phyloP scores from a whole-genome alignment of 805 yeast species.

The Komagataella mondaviorum region DNA sequence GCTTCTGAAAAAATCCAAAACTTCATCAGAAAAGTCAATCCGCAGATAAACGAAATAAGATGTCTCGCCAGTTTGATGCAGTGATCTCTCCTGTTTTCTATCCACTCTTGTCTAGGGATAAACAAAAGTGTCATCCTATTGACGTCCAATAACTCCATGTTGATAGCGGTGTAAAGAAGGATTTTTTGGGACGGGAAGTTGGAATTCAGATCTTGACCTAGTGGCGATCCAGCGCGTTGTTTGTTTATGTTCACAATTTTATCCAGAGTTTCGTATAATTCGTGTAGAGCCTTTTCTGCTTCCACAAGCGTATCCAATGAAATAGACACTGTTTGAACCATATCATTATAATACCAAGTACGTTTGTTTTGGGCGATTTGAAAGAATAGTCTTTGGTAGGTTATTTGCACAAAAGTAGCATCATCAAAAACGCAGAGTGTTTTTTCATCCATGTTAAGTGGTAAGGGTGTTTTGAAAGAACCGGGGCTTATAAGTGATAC shows the following conservation, averaged over 20 bases:
- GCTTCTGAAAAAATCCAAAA: background rate
- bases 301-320: background rate
- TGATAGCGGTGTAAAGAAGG: background rate
- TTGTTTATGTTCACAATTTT: background rate
- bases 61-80: background rate
- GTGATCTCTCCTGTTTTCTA: background rate
- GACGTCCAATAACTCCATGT: background rate
- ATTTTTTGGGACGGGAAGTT: background rate
- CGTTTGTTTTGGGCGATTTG: background rate
- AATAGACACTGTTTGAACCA: background rate
- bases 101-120: background rate
- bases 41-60: background rate
- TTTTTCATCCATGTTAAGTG: background rate
- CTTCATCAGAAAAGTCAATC: background rate
- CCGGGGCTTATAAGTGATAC: background rate
- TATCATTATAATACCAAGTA: background rate
- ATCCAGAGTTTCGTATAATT: background rate
- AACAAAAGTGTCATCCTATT: background rate
- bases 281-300: background rate
- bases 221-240: background rate
- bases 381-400: background rate
- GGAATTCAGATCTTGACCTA: background rate
- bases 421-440: background rate
- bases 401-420: background rate
- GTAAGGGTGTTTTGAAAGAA: background rate